Evolutionary conservation across 2,329 filamentous ascomycete species (phyloP).

Genomic region (Geosmithia putterillii): DNA sequence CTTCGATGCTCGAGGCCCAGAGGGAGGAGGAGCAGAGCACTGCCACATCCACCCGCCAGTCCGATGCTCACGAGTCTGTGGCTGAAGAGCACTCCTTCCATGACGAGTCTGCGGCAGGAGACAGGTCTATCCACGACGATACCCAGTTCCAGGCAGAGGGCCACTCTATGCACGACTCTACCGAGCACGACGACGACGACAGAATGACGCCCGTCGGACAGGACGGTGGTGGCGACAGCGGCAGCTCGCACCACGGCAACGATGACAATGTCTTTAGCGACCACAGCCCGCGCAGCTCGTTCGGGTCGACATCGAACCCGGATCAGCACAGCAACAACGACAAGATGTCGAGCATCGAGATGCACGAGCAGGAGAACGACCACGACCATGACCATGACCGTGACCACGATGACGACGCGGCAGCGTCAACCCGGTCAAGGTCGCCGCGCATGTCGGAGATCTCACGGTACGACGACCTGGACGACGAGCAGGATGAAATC

Average conservation of each 20-base stretch:
- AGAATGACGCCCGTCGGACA: slow-evolving; percentile 4
- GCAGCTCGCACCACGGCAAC: slow-evolving; percentile 36
- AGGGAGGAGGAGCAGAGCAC: not conserved
- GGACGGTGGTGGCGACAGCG: slow-evolving; percentile 18
- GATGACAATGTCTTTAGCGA: slow-evolving; percentile 49
- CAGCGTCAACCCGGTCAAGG: slow-evolving; percentile 14
- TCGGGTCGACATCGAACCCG: slow-evolving; percentile 33
- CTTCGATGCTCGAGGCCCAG: not conserved
- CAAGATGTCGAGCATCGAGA: too few species aligned
- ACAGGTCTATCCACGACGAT: not conserved
- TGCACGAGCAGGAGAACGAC: too few species aligned
- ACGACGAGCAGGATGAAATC: slow-evolving; percentile 26
- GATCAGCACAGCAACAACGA: slow-evolving; percentile 20
- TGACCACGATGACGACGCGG: slow-evolving; percentile 7
- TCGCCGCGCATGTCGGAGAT: slow-evolving; percentile 33
- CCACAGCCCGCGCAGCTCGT: slow-evolving; percentile 42
- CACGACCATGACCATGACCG: not conserved
- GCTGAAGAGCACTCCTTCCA: not conserved
- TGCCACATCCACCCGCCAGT: not conserved
- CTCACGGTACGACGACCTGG: slow-evolving; percentile 29
- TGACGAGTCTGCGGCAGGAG: slow-evolving; percentile 2
- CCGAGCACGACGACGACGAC: not conserved
- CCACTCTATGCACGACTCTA: slow-evolving; percentile 3
- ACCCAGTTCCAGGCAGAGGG: slow-evolving; percentile 4
- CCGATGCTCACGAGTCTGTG: not conserved